Base-by-base conservation (phyloP, 108 stramenopile species). In the Bacterosira constricta region DNA sequence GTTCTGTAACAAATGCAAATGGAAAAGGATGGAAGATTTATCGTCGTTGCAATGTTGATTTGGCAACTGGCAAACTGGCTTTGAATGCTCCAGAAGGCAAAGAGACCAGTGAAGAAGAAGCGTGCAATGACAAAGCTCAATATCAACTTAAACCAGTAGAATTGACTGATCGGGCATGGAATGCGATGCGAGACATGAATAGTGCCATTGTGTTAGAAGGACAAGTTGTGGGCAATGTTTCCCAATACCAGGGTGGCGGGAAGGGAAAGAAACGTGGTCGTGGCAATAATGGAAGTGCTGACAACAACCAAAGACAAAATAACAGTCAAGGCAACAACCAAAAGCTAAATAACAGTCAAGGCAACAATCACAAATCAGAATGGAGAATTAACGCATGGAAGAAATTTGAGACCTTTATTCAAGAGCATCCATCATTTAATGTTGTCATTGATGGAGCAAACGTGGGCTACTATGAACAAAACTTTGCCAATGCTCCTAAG, bases 381-480 rank as follows among this genome's bases (percentile, higher is more conserved):
- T 66, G 75, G 80, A 70, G 83, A 54, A 53, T 61, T 47, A 37
- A 77, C 23, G 52, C 46, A 37, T 84, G 83, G 83, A 49, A 66
- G 31, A 54, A 66, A 20, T 84, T 85, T 23, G 67, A 82, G 41
- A 41, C 56, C 12, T 72, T 75, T 42, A 46, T 81, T 42, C 59
- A 37, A 45, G 60, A 63, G 17, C 79, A 63, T 66, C 77, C 75
- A 36, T 65, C 70, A 0, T 79, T 66, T 50, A 55, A 91, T 69
- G 70, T 89, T 8, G 87, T 99, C n/a, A 82, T 99, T 56, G 99
- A 99, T 81, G 98, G 97, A 3, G 99, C 99, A 15, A 99, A 99
- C 83, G 87, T 99, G 29, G 98, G 97, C 0, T 98, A 97, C 84
- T 97, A 69, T 70, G 86, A 99, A 68, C 77, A 89, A 63, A 96